Evolutionary conservation across 768 basidiomycete genomes (phyloP).

Genomic region (Suillus ampliporus): DNA sequence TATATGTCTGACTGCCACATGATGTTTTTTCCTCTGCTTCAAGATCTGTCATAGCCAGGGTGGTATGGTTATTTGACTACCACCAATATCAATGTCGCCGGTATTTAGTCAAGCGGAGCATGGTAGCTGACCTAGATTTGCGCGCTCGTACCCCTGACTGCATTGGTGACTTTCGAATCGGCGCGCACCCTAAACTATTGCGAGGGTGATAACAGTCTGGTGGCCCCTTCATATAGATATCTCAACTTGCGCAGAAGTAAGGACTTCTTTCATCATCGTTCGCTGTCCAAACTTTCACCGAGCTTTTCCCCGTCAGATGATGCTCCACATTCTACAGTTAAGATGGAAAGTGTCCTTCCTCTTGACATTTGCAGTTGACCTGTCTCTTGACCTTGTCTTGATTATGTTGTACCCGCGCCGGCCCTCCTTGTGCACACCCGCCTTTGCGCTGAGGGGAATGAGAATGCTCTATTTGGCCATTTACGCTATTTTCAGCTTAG

Average conservation of each 20-base stretch:
- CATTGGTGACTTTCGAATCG: neutral
- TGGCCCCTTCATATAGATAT: neutral
- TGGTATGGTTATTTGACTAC: neutral
- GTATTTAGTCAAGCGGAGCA: neutral
- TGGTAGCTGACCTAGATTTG: neutral
- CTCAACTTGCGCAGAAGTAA: neutral
- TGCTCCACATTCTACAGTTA: neutral
- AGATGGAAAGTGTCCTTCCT: neutral
- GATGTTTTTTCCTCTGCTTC: neutral
- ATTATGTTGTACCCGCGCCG: too few relatives aligned
- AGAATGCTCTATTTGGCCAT: neutral
- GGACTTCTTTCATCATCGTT: neutral
- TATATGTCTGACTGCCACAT: neutral
- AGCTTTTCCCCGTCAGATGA: neutral
- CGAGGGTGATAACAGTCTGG: neutral
- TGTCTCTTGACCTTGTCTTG: neutral
- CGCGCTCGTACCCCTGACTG: neutral
- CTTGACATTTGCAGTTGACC: neutral
- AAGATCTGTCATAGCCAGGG: neutral
- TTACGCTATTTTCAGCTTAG: neutral
- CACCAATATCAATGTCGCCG: neutral
- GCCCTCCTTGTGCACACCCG: neutral
- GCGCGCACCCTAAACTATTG: neutral
- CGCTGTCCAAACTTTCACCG: neutral
- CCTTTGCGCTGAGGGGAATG: neutral